phyloP scores from a whole-genome alignment of 2,329 filamentous ascomycete genomes.

The Xylariaceae sp. region DNA sequence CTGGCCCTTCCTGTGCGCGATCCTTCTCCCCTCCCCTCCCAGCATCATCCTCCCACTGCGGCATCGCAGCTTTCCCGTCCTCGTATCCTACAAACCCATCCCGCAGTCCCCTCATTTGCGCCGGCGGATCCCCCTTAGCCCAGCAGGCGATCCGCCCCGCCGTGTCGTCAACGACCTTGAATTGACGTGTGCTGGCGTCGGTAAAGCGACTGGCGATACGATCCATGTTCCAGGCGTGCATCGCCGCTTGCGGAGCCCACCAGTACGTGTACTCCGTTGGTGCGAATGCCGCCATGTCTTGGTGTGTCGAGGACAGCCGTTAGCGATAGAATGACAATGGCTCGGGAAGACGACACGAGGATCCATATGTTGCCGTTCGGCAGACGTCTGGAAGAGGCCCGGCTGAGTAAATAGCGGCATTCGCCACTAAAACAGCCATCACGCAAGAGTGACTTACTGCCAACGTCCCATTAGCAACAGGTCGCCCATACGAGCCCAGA shows the following conservation, averaged over 20 bases:
- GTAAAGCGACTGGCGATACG: constrained; percentile 22
- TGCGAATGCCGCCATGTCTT: constrained; percentile 24
- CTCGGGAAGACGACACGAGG: too few species aligned
- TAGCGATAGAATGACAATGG: too few species aligned
- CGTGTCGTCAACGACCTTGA: constrained; percentile 22
- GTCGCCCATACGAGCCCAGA: too few species aligned
- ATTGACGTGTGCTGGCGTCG: constrained; percentile 20
- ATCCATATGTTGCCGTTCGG: too few species aligned
- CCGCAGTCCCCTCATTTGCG: constrained; percentile 12
- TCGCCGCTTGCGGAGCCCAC: constrained; percentile 19
- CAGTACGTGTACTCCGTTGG: constrained; percentile 23
- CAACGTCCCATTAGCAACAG: too few species aligned
- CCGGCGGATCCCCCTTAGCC: constrained; percentile 23
- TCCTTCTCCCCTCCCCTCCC: constrained; percentile 1
- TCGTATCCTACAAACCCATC: constrained; percentile 19
- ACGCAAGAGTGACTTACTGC: too few species aligned
- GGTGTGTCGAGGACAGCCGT: not conserved
- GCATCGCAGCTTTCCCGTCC: constrained; percentile 5
- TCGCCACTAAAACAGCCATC: too few species aligned
- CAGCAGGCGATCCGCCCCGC: constrained; percentile 18
- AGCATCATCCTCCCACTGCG: not conserved
- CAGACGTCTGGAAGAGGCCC: too few species aligned
- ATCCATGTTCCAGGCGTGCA: constrained; percentile 21
- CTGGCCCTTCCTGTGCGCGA: constrained; percentile 1
- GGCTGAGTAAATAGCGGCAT: too few species aligned